Conservation (phyloP, 1,284 basidiomycete species). For the Cutaneotrichosporon arboriforme region DNA sequence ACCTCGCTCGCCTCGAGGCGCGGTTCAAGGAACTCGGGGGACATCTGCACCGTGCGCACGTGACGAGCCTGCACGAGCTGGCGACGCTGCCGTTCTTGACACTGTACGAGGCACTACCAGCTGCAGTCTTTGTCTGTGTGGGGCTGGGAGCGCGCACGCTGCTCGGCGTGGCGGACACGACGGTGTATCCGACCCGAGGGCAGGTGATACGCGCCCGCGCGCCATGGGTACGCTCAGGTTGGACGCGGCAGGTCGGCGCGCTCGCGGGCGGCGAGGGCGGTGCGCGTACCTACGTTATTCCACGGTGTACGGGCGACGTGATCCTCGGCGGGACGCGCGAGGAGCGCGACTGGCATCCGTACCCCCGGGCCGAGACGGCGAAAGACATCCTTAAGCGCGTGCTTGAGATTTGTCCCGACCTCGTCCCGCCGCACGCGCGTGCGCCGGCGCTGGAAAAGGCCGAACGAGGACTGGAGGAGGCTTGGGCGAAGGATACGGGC, state of each 20-base stretch:
- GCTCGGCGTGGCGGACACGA: conserved; percentile 51
- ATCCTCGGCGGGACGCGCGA: conserved; percentile 47
- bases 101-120: conserved; percentile 31
- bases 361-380: conserved; percentile 29
- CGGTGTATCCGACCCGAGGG: conserved; percentile 55
- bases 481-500: not conserved
- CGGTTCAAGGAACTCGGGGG: conserved; percentile 13
- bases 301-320: conserved; percentile 41
- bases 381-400: conserved; percentile 35
- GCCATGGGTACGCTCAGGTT: conserved; percentile 40
- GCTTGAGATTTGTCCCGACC: conserved; percentile 36
- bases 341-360: conserved; percentile 38
- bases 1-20: conserved; percentile 29
- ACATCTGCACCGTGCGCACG: conserved; percentile 26
- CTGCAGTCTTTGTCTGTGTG: conserved; percentile 63
- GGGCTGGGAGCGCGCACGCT: conserved; percentile 55
- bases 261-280: conserved; percentile 43
- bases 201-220: conserved; percentile 55
- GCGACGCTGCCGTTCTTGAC: conserved; percentile 12
- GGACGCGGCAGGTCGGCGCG: conserved; percentile 39
- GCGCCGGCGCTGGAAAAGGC: not conserved
- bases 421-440: conserved; percentile 19
- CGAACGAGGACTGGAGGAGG: not conserved
- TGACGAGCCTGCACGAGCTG: conserved; percentile 22
- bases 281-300: conserved; percentile 45